Evolutionary conservation across 2,329 filamentous ascomycete species (phyloP).

Genomic region (Fusarium nelsonii): DNA sequence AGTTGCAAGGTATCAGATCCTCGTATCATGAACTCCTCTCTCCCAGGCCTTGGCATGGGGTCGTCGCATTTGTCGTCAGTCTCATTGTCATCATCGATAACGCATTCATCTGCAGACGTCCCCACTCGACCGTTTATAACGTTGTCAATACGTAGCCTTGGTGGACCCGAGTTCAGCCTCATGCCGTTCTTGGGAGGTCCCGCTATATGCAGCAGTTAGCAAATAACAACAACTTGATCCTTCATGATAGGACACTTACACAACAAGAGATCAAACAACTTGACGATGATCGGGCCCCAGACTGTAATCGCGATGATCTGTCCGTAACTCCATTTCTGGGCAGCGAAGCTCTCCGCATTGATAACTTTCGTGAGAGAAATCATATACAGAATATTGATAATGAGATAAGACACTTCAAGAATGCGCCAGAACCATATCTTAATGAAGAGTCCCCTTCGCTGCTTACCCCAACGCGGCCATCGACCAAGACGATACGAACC

Average conservation of each 20-base stretch:
- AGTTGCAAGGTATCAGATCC: conserved; percentile 17
- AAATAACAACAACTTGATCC: background rate
- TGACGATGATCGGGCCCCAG: conserved; percentile 57
- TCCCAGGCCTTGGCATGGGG: conserved; percentile 12
- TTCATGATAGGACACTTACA: conserved; percentile 47
- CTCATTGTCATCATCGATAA: conserved; percentile 37
- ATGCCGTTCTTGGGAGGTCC: conserved; percentile 55
- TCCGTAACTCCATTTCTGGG: conserved; percentile 54
- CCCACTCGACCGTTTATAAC: conserved; percentile 53
- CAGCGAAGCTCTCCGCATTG: conserved; percentile 52
- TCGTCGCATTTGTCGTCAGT: conserved; percentile 37
- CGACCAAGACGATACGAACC: conserved; percentile 51
- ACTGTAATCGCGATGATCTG: conserved; percentile 57
- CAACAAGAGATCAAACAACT: conserved; percentile 55
- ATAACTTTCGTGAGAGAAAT: conserved; percentile 54
- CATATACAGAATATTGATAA: conserved; percentile 57
- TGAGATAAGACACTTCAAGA: conserved; percentile 53
- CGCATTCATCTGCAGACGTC: conserved; percentile 43
- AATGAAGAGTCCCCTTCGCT: conserved; percentile 47
- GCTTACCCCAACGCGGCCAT: conserved; percentile 49
- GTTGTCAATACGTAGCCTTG: conserved; percentile 56
- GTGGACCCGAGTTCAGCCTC: conserved; percentile 54
- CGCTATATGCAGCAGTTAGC: conserved; percentile 48
- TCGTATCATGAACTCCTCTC: conserved; percentile 23
- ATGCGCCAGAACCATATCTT: conserved; percentile 53